phyloP scores from a whole-genome alignment of 345 rosid genomes.

The Populus tremula region DNA sequence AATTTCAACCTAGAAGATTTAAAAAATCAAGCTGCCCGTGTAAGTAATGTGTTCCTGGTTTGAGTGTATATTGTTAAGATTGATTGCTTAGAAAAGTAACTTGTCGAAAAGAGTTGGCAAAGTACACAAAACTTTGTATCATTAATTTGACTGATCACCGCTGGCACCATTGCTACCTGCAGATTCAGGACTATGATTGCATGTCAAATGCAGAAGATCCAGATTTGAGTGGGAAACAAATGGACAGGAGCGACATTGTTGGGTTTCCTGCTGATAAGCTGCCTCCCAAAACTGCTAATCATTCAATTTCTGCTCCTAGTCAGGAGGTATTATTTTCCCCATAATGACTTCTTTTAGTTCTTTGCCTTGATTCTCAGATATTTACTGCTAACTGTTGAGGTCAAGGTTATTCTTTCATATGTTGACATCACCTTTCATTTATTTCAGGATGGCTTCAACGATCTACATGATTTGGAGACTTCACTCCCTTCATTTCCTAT shows the following conservation, averaged over 20 bases:
- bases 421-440: conserved; percentile 18
- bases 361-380: background rate
- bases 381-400: background rate
- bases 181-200: conserved; percentile 73
- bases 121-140: background rate
- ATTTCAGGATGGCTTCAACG: conserved; percentile 64
- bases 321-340: conserved; percentile 49
- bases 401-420: conserved; percentile 11
- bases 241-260: conserved; percentile 36
- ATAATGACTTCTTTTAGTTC: conserved; percentile 1
- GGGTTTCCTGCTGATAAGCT: conserved; percentile 31
- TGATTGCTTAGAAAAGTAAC: conserved; percentile 2
- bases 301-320: conserved; percentile 49
- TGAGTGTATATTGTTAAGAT: background rate
- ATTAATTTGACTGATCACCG: conserved; percentile 8
- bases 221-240: conserved; percentile 42
- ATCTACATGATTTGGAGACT: conserved; percentile 67
- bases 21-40: conserved; percentile 89
- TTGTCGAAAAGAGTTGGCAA: background rate
- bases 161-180: conserved; percentile 27
- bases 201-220: conserved; percentile 50
- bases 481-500: conserved; percentile 75
- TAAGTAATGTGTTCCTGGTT: conserved; percentile 34
- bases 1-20: conserved; percentile 96
- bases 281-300: conserved; percentile 45